A percentile compares a stretch with the other conserved stretches of the same genome.
These are phyloP conservation scores for Grosmannia huntii DNA, from an alignment of 2,329 filamentous ascomycete species.

Conservation along the genomic window DNA sequence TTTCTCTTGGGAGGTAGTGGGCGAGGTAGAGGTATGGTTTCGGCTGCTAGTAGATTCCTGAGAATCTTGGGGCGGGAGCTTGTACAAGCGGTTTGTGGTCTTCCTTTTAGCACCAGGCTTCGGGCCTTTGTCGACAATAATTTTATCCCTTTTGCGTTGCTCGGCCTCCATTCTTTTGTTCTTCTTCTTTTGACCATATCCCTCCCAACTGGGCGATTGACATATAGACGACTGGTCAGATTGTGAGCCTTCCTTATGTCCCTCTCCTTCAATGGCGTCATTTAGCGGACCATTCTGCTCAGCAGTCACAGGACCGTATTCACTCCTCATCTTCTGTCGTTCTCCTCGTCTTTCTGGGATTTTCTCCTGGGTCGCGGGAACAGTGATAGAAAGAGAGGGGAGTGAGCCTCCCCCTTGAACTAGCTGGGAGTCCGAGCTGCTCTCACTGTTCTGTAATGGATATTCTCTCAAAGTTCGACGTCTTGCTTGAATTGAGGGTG, in stretches of 20 bases:
- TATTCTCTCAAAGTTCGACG: conserved; percentile 13
- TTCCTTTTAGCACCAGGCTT: conserved; percentile 23
- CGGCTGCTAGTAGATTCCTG: conserved; percentile 10
- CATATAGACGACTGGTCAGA: conserved; percentile 40
- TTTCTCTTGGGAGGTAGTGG: neutral
- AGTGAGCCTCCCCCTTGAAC: neutral
- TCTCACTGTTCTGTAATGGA: conserved; percentile 14
- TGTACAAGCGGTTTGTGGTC: conserved; percentile 23
- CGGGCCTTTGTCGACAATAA: conserved; percentile 23
- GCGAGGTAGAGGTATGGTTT: conserved; percentile 1
- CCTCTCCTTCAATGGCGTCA: conserved; percentile 7
- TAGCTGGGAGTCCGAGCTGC: neutral
- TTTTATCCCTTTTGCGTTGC: conserved; percentile 29
- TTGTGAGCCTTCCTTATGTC: conserved; percentile 17
- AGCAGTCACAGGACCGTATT: neutral
- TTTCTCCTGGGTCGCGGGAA: neutral
- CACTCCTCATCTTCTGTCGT: neutral
- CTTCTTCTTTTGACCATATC: conserved; percentile 39
- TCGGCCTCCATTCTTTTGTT: conserved; percentile 36
- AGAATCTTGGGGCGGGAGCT: conserved; percentile 18
- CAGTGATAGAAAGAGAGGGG: conserved; percentile 18
- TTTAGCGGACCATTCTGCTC: neutral
- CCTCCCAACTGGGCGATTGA: conserved; percentile 50
- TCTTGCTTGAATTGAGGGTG: conserved; percentile 13
- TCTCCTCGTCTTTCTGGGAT: neutral